Evolutionary conservation across 306 rosid genomes (phyloP).

Genomic region (Quercus robur): DNA sequence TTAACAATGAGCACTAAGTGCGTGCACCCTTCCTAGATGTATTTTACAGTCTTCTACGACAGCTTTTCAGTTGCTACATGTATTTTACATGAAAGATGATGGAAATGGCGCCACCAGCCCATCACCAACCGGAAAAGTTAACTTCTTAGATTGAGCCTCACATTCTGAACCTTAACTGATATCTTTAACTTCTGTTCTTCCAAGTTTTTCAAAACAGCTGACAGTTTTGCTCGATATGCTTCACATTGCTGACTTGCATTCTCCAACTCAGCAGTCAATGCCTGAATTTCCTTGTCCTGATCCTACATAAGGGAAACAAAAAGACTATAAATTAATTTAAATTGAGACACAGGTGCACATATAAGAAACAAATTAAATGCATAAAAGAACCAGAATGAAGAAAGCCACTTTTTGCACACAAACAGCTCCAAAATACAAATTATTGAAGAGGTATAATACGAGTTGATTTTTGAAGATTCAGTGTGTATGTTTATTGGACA

Average conservation of each 20-base stretch:
- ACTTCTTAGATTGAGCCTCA: slow-evolving; percentile 28
- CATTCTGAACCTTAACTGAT: slow-evolving; percentile 36
- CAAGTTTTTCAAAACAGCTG: slow-evolving; percentile 32
- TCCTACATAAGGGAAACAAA: slow-evolving; percentile 21
- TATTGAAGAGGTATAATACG: background rate
- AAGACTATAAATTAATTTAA: background rate
- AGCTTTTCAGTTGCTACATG: background rate
- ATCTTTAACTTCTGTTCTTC: slow-evolving; percentile 40
- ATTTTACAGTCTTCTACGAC: too few species aligned
- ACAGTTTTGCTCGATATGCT: slow-evolving; percentile 34
- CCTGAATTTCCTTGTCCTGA: slow-evolving; percentile 33
- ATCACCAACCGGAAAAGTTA: background rate
- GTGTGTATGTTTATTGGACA: background rate
- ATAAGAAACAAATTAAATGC: background rate
- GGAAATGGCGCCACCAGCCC: background rate
- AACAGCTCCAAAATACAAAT: background rate
- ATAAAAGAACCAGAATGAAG: background rate
- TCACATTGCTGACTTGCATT: slow-evolving; percentile 34
- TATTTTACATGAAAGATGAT: background rate
- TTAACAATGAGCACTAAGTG: background rate
- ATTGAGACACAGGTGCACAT: background rate
- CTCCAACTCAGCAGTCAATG: slow-evolving; percentile 26
- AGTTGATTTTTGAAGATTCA: background rate
- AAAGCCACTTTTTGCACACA: background rate
- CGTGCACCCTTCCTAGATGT: background rate